phyloP scores from a whole-genome alignment of 148 eudicot species.

The Fagopyrum homotropicum region DNA sequence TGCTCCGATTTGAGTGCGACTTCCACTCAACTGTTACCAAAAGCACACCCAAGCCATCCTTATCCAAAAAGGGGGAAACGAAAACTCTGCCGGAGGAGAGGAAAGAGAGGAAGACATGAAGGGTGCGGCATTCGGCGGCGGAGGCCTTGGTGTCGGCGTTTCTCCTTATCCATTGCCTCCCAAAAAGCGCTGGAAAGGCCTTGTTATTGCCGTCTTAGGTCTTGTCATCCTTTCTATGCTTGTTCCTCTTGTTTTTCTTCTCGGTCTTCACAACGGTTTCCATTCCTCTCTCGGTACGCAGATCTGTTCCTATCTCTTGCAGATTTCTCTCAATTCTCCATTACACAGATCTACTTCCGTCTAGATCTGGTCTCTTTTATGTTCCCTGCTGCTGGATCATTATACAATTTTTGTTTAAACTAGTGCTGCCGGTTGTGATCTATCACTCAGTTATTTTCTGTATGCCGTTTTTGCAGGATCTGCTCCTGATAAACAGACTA shows the following conservation, averaged over 20 bases:
- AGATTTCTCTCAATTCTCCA: background rate
- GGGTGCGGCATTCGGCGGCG: conserved; percentile 9
- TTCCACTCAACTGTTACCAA: background rate
- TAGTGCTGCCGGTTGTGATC: background rate
- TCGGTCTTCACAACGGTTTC: conserved; percentile 75
- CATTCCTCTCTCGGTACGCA: conserved; percentile 42
- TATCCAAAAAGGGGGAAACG: background rate
- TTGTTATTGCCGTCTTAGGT: conserved; percentile 69
- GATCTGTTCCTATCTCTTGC: conserved; percentile 7
- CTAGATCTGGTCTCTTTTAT: background rate
- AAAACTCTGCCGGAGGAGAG: conserved; percentile 10
- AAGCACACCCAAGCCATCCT: background rate
- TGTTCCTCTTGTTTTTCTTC: conserved; percentile 80
- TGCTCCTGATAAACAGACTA: conserved; percentile 35
- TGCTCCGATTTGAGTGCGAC: conserved; percentile 6
- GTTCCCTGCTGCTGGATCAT: background rate
- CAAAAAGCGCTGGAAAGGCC: conserved; percentile 78
- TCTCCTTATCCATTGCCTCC: conserved; percentile 27
- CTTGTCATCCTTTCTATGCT: conserved; percentile 95
- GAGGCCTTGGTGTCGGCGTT: conserved; percentile 27
- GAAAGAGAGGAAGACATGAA: conserved; percentile 1
- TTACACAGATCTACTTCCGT: no score
- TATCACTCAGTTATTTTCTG: background rate
- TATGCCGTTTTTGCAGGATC: conserved; percentile 38
- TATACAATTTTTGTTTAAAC: background rate